Evolutionary conservation across 352 stramenopile species (phyloP), one percentile per base, ranked within the genome.

Genomic region (Pythium volutum): DNA sequence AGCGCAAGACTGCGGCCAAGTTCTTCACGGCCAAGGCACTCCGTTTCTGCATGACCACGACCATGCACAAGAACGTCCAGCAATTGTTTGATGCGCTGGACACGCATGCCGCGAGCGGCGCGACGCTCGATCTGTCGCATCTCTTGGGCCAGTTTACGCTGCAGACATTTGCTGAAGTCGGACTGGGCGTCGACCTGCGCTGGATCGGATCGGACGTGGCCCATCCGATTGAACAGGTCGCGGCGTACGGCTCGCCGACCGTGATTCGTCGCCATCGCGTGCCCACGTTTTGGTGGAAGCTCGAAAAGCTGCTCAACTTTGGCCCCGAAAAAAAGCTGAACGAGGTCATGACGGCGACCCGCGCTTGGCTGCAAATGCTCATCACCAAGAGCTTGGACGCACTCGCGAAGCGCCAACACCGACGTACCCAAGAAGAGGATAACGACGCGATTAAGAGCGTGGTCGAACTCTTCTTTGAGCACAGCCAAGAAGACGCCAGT

Each of bases 91-190:
- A 36, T 11, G 31, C 12, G 31, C 31, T 36, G 31, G 31, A 36
- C 31, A 7, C 9, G 31, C 31, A 36, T 11, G 31, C 5, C 31
- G 31, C 31, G 31, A 36, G 31, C 31, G 31, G 31, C 5, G 31
- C 31, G 31, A 36, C 31, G 31, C 31, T 36, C 8, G 31, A 36
- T 11, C 31, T 36, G 5, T 36, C 31, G 8, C 31, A 36, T 11
- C 31, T 36, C 2, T 11, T 36, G 1, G 31, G 31, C 12, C 31
- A 11, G 2, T 83, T 85, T 23, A 55, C 74, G 11, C 76, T 85
- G 18, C 75, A 84, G 51, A 73, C 75, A 14, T 87, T 87, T 38
- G 69, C 71, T 0, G 73, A 85, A 25, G 62, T 88, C 26, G 68
- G 66, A 4, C 77, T 86, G n/a, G 78, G 76, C 3, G 23, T 84